phyloP scores from a whole-genome alignment of 1,284 basidiomycete genomes.

The Fomitiporia mediterranea region DNA sequence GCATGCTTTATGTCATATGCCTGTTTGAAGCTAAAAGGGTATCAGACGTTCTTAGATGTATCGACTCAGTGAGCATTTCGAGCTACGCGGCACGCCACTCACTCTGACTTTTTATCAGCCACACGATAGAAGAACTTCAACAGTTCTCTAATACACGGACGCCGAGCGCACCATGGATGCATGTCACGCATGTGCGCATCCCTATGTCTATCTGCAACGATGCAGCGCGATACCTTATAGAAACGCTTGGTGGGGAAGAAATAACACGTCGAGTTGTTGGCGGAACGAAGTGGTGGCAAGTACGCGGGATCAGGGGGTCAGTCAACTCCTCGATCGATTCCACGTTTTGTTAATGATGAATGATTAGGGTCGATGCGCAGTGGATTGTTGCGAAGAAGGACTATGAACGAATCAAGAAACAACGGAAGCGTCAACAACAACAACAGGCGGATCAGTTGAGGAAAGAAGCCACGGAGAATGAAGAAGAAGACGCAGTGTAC shows the following conservation, averaged over 20 bases:
- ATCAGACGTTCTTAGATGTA: constrained; percentile 45
- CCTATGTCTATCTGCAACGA: constrained; percentile 73
- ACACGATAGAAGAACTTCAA: constrained; percentile 84
- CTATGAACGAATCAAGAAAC: constrained; percentile 56
- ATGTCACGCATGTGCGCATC: constrained; percentile 70
- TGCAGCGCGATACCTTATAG: constrained; percentile 74
- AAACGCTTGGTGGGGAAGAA: constrained; percentile 82
- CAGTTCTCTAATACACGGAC: constrained; percentile 82
- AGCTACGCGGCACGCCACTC: neutral
- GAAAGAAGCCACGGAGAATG: constrained; percentile 22
- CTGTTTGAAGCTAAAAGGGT: neutral
- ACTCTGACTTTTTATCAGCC: constrained; percentile 33
- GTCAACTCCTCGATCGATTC: constrained; percentile 20
- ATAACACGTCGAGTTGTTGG: constrained; percentile 73
- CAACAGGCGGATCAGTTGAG: constrained; percentile 34
- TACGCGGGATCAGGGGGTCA: constrained; percentile 72
- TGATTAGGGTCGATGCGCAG: constrained; percentile 72
- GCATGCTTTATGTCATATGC: neutral
- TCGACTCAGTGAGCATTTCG: constrained; percentile 35
- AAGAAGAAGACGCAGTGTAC: constrained; percentile 25
- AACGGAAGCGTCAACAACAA: constrained; percentile 42
- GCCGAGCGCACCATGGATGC: constrained; percentile 86
- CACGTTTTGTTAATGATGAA: neutral
- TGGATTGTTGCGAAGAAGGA: constrained; percentile 84
- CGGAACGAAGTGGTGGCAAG: constrained; percentile 96